Conservation (phyloP, 768 basidiomycete species). For the Mycena vitilis region DNA sequence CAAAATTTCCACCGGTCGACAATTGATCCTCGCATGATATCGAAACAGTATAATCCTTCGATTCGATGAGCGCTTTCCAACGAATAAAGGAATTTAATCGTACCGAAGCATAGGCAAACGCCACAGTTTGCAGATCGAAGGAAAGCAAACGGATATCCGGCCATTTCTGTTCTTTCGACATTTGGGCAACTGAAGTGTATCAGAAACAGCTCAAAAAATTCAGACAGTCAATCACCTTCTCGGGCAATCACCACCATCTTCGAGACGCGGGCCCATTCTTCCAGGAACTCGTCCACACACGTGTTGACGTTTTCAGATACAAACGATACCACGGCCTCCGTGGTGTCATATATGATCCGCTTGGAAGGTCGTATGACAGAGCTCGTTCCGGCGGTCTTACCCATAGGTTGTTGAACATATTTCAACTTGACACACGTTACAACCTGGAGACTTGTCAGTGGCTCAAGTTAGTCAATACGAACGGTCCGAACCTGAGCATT, state of each 20-base stretch:
- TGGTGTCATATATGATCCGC: slow-evolving; percentile 90
- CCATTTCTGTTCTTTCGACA: slow-evolving; percentile 81
- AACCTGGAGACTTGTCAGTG: slow-evolving; percentile 56
- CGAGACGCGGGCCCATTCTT: slow-evolving; percentile 93
- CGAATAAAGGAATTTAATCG: slow-evolving; percentile 26
- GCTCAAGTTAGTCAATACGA: slow-evolving; percentile 8
- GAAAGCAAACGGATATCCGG: slow-evolving; percentile 84
- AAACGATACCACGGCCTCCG: slow-evolving; percentile 90
- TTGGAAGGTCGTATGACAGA: slow-evolving; percentile 86
- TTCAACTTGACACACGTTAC: slow-evolving; percentile 92
- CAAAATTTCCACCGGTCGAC: slow-evolving; percentile 76
- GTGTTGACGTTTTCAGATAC: slow-evolving; percentile 87
- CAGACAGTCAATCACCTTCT: slow-evolving; percentile 68
- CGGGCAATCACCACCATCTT: slow-evolving; percentile 95
- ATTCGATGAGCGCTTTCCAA: slow-evolving; percentile 8
- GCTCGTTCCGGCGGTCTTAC: slow-evolving; percentile 71
- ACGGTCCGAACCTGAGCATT: slow-evolving; percentile 72
- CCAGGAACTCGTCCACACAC: slow-evolving; percentile 90
- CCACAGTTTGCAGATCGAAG: slow-evolving; percentile 93
- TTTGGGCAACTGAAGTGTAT: slow-evolving; percentile 73
- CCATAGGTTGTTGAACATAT: slow-evolving; percentile 88
- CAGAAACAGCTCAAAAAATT: slow-evolving; percentile 16
- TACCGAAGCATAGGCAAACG: slow-evolving; percentile 83
- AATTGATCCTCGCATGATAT: slow-evolving; percentile 85
- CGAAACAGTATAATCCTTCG: slow-evolving; percentile 79